Evolutionary conservation across 768 basidiomycete species (phyloP).

Genomic region (Mycena vitilis): DNA sequence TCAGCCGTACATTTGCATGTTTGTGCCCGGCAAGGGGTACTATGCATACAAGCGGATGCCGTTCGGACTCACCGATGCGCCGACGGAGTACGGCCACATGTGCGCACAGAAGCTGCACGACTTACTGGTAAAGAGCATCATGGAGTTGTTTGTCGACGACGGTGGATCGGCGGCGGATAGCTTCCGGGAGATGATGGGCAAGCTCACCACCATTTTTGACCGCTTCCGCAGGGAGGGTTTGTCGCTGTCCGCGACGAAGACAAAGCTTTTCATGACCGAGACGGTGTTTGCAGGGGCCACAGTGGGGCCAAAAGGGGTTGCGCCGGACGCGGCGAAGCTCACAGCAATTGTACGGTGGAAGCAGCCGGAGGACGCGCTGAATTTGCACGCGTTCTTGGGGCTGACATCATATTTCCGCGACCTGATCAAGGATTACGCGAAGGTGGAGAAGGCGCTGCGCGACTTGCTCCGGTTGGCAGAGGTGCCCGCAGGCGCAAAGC

Average conservation of each 20-base stretch:
- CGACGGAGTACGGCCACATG: constrained; percentile 47
- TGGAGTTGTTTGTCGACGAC: constrained; percentile 56
- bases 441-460: constrained; percentile 44
- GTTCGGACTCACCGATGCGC: constrained; percentile 54
- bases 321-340: constrained; percentile 50
- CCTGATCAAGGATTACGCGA: too few species aligned
- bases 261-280: constrained; percentile 49
- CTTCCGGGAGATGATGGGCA: constrained; percentile 46
- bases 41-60: constrained; percentile 51
- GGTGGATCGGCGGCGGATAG: constrained; percentile 45
- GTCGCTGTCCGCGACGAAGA: constrained; percentile 52
- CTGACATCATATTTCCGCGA: constrained; percentile 50
- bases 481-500: constrained; percentile 35
- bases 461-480: constrained; percentile 42
- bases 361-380: constrained; percentile 41
- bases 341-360: constrained; percentile 51
- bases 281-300: constrained; percentile 49
- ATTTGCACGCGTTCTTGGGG: constrained; percentile 50
- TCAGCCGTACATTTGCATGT: constrained; percentile 48
- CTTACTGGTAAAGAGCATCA: constrained; percentile 34
- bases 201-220: constrained; percentile 41
- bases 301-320: constrained; percentile 48
- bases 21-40: constrained; percentile 51
- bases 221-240: constrained; percentile 43
- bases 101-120: constrained; percentile 41